Evolutionary conservation across 2,329 filamentous ascomycete species (phyloP), one percentile per base, ranked within the genome.

Genomic region (Kalmusia sp.): DNA sequence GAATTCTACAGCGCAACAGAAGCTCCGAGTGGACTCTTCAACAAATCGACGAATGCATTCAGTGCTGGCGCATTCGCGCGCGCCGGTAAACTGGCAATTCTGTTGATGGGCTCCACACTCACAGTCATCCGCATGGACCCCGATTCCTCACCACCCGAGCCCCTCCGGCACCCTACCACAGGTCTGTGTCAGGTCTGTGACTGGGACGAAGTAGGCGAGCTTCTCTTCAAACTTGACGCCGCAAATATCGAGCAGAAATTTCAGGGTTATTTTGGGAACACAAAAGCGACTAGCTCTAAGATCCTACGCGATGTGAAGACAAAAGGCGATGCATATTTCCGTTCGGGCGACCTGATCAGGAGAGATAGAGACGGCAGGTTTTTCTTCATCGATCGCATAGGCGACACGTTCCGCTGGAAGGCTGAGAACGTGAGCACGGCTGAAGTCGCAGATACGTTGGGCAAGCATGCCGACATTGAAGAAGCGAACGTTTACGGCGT

Each of bases 191-290:
- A 76, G 19, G 80, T 87, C n/a, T 79, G 82, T 34, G 74, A 84
- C 0, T 87, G 86, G 64, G 82, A 85, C 12, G 79, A 85, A 31
- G 87, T 89, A 1, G 90, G 90, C 11, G 90, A 93, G 73, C 85
- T 93, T 3, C 74, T 93, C n/a, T 69, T 62, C 48, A 67, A 65
- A 14, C 63, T 74, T 15, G 70, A 74, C 27, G 55, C 70, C 1
- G 35, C 41, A 5, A 61, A 73, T 45, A 84, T 91, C 6, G 74
- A 78, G 0, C 17, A 45, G n/a, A 66, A 63, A 30, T 74, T 89
- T 70, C 80, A 83, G 21, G 89, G 90, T 3, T 93, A 92, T 70
- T 88, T 84, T 70, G 82, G 66, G 28, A 76, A 76, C 51, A 39
- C 51, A 11, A 60, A 57, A 11, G 74, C 74, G 0, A 73, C 69